Base-by-base conservation (phyloP, 257 asterid species). In the Coffea canephora region DNA sequence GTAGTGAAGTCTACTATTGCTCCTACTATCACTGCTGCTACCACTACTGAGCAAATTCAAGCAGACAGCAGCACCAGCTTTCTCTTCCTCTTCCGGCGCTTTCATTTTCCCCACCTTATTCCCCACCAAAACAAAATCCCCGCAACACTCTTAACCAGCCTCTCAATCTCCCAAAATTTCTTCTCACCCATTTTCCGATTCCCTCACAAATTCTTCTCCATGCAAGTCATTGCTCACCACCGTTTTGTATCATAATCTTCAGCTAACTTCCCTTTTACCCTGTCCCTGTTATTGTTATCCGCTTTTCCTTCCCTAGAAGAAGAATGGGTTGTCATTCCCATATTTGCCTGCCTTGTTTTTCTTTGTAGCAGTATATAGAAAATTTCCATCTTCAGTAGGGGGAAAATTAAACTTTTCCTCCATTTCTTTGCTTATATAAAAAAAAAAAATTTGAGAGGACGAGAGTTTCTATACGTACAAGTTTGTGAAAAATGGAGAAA, bases 401-500 rank as follows among this genome's bases (percentile, higher is more conserved):
- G 8, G 45, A 39, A 15, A 57, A 64, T 0, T 31, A 31, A 31
- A 31, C 41, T 1, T 50, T 19, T 41, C 46, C 16, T 36, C 27
- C 55, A 21, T 68, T 18, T 34, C 0, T 39, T 75, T 23, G n/a
- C 11, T 59, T 19, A 5, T 0, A 21, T 61, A 61, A 3, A 23
- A 5, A 61, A 1, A 25, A 3, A n/a, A 3, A 62, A 23, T 21
- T 21, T 0, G 0, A 18, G 23, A 71, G 41, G 14, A 13, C 15
- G 82, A 12, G 11, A 31, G 39, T 18, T 18, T 18, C 21, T 19
- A 7, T 15, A 15, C 16, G 13, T 19, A 18, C 25, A 25, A 13
- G 25, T 46, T 62, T 15, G 34, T 31, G 31, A 55, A 31, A 55
- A 27, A 95, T 95, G 99, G 99, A 95, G 88, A 91, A 85, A 79